Base-by-base conservation (phyloP, 2,329 filamentous ascomycete genomes). In the Chaetomium sp. region DNA sequence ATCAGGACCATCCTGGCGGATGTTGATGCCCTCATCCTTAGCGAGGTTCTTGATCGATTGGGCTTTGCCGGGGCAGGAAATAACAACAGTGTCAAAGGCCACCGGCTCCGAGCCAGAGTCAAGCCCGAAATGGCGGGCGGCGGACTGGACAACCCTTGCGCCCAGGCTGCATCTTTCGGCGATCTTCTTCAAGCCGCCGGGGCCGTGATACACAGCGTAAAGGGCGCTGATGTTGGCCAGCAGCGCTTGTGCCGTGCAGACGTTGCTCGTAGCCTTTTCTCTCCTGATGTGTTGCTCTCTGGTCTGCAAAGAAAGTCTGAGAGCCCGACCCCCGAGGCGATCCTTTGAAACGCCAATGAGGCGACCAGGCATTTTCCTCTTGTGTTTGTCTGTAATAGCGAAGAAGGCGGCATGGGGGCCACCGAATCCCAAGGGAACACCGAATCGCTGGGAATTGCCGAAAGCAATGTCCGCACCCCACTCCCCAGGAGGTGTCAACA, bases 381-480 rank as follows among this genome's bases (percentile, higher is more conserved):
- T 97, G 80, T 94, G 88, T 78, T 94, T 92, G 57, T 97, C 93
- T 62, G 87, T 87, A 62, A 93, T 93, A 23, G 94, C 91, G 76
- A 98, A 97, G 85, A 98, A 98, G 21, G 93, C 94, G 29, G 94
- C 94, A 74, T 97, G 94, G n/a, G 94, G 94, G 23, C 94, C 94
- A 73, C 94, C 94, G 72, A 89, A 96, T 57, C 94, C 94, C 74
- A 97, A 87, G 2, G 94, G 93, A 13, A 98, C 91, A 76, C 94
- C 94, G 67, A 97, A 90, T 65, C 94, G 84, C 80, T 98, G 94
- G 19, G 94, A 89, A 74, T 90, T 97, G 70, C 94, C 94, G 75
- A 98, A 96, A 5, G 93, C 94, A 72, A 98, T 92, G 75, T 98
- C 94, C 25, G 94, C 94, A 50, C 94, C 94, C 79, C 94, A 97